phyloP scores from a whole-genome alignment of 1,139 yeast species.

The Sugiyamaella castrensis region DNA sequence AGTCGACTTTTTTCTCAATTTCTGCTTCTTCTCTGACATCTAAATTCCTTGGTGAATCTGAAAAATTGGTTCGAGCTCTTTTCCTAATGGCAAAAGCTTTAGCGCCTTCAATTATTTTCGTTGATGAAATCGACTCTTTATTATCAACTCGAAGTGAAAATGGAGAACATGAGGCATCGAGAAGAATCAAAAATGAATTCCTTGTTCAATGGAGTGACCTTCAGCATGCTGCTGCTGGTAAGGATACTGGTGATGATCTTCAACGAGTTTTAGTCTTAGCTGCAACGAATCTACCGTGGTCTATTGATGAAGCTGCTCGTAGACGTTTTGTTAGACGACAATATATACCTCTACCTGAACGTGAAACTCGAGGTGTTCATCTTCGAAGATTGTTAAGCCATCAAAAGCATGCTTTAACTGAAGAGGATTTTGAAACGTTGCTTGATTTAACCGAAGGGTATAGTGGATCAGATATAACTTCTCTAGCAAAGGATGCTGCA shows the following conservation, averaged over 20 bases:
- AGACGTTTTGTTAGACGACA: constrained; percentile 91
- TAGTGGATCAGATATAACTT: constrained; percentile 93
- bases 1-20: constrained; percentile 89
- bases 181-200: constrained; percentile 92
- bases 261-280: constrained; percentile 87
- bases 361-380: constrained; percentile 74
- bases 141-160: constrained; percentile 75
- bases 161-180: constrained; percentile 88
- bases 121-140: constrained; percentile 93
- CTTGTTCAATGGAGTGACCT: constrained; percentile 94
- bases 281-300: constrained; percentile 97
- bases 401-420: constrained; percentile 67
- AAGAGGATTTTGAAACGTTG: constrained; percentile 58
- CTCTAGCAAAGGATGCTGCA: constrained; percentile 95
- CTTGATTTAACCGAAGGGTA: constrained; percentile 71
- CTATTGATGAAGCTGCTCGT: constrained; percentile 96
- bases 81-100: constrained; percentile 80
- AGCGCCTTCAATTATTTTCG: constrained; percentile 92
- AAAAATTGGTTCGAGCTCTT: constrained; percentile 85
- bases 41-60: constrained; percentile 85
- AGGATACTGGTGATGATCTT: constrained; percentile 47
- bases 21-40: constrained; percentile 92
- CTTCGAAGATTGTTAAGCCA: constrained; percentile 63
- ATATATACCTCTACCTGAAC: constrained; percentile 92
- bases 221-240: constrained; percentile 89